These are phyloP conservation scores for Candida gorgasii DNA, from an alignment of 805 yeast genomes.

Conservation along the genomic window DNA sequence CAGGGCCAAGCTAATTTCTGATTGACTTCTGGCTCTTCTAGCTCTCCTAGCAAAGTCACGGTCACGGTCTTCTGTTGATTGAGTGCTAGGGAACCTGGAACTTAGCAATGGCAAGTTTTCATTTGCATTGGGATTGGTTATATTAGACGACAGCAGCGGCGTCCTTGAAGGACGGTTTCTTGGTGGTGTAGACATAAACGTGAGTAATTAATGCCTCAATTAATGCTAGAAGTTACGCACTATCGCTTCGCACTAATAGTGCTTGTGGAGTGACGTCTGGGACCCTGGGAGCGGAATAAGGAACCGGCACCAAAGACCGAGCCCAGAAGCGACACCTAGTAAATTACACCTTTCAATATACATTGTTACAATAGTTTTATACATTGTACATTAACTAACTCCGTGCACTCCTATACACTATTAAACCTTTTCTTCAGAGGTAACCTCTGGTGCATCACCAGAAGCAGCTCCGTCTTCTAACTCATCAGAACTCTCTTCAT, in stretches of 20 bases:
- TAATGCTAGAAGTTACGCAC: too few relatives aligned
- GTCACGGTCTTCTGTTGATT: slow-evolving; percentile 1
- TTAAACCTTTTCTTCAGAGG: slow-evolving; percentile 2
- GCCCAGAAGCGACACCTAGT: too few relatives aligned
- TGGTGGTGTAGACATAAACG: slow-evolving; percentile 7
- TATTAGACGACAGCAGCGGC: background rate
- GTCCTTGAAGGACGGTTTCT: slow-evolving; percentile 4
- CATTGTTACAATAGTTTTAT: too few relatives aligned
- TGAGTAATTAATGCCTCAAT: background rate
- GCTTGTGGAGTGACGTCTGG: too few relatives aligned
- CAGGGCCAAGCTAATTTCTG: slow-evolving; percentile 11
- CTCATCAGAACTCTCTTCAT: background rate
- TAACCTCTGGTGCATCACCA: background rate
- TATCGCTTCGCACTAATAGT: too few relatives aligned
- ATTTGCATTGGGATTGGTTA: too few relatives aligned
- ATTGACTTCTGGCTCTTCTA: slow-evolving; percentile 9
- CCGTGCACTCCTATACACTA: too few relatives aligned
- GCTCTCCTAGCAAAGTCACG: background rate
- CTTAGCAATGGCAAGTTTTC: slow-evolving; percentile 5
- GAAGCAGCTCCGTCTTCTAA: background rate
- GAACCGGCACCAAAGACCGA: too few relatives aligned
- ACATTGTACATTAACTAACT: too few relatives aligned
- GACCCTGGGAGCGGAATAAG: too few relatives aligned
- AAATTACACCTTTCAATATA: too few relatives aligned
- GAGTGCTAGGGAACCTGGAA: slow-evolving; percentile 3